A percentile compares a stretch with the other conserved stretches of the same genome.
These are phyloP conservation scores for Aspergillus wentii DNA, from an alignment of 495 filamentous ascomycete species.

Conservation along the genomic window DNA sequence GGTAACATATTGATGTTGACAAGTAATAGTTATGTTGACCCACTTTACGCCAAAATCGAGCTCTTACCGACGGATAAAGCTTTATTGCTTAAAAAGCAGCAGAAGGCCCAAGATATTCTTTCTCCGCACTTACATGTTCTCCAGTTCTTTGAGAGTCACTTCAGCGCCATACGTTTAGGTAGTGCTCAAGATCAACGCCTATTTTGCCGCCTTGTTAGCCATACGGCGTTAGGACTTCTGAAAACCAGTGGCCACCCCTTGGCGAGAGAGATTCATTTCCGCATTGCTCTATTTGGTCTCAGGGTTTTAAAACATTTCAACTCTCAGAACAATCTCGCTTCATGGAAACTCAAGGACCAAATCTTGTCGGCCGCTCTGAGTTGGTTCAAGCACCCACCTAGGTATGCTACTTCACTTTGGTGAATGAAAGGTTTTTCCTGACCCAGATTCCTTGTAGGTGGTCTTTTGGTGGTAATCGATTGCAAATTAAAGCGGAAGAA, in stretches of 20 bases:
- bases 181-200: conserved; percentile 73
- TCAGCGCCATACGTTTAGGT: conserved; percentile 79
- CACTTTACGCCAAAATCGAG: conserved; percentile 86
- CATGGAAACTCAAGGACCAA: conserved; percentile 80
- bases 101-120: conserved; percentile 70
- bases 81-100: conserved; percentile 66
- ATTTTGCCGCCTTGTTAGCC: conserved; percentile 71
- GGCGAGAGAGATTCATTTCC: conserved; percentile 84
- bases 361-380: conserved; percentile 77
- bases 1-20: conserved; percentile 6
- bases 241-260: conserved; percentile 74
- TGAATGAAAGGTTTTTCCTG: conserved; percentile 2
- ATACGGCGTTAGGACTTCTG: conserved; percentile 68
- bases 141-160: conserved; percentile 89
- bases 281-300: conserved; percentile 76
- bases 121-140: conserved; percentile 81
- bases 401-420: conserved; percentile 27
- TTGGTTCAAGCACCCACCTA: conserved; percentile 81
- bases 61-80: conserved; percentile 86
- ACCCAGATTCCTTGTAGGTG: conserved; percentile 46
- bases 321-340: conserved; percentile 50
- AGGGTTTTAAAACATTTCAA: conserved; percentile 67
- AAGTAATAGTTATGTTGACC: conserved; percentile 63
- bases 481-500: conserved; percentile 90
- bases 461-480: conserved; percentile 91